These are phyloP conservation scores for Cutaneotrichosporon sp. DNA, from an alignment of 1,284 basidiomycete genomes.

Conservation along the genomic window DNA sequence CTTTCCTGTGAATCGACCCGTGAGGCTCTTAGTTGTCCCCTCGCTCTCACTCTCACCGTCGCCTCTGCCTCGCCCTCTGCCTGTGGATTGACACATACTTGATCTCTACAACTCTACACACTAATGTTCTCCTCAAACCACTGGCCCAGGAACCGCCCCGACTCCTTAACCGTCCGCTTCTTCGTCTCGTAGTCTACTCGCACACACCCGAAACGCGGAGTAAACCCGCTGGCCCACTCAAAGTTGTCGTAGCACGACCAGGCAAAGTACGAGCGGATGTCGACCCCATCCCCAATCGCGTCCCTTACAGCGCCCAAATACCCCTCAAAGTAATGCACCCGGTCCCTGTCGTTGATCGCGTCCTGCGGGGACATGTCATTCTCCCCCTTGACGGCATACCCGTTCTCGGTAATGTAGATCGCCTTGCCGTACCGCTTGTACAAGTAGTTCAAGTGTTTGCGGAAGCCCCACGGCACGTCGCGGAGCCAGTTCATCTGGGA, in stretches of 20 bases:
- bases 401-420: constrained; percentile 71
- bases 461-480: constrained; percentile 46
- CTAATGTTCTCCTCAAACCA: constrained; percentile 9
- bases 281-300: constrained; percentile 66
- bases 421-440: constrained; percentile 65
- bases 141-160: constrained; percentile 46
- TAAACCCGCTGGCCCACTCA: constrained; percentile 59
- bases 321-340: constrained; percentile 67
- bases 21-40: too few relatives aligned
- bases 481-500: constrained; percentile 52
- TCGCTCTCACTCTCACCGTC: too few relatives aligned
- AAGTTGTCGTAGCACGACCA: constrained; percentile 62
- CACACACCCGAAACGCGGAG: constrained; percentile 44
- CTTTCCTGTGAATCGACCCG: too few relatives aligned
- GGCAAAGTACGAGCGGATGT: constrained; percentile 67
- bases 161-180: constrained; percentile 67
- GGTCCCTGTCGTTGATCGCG: constrained; percentile 60
- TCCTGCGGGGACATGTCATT: constrained; percentile 58
- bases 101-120: not conserved
- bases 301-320: constrained; percentile 62
- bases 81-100: too few relatives aligned
- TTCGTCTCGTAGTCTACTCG: constrained; percentile 62
- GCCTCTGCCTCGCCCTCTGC: too few relatives aligned
- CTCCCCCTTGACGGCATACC: constrained; percentile 70
- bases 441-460: constrained; percentile 66